Base-by-base conservation (phyloP, 2,329 filamentous ascomycete genomes). In the Fusarium sp. region DNA sequence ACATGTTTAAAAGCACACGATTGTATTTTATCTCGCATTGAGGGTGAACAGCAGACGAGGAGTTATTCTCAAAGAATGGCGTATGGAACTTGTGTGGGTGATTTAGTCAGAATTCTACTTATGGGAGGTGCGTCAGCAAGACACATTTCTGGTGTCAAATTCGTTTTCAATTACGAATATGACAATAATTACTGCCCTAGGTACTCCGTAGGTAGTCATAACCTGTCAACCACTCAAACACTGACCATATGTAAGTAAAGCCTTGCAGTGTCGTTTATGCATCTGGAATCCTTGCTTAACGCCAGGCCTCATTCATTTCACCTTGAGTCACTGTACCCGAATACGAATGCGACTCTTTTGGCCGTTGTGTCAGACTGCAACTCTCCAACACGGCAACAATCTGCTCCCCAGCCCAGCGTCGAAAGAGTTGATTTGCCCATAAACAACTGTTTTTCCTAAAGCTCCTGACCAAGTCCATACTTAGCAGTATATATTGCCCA, bases 311-410 rank as follows among this genome's bases (percentile, higher is more conserved):
- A 70, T 65, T 47, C 32, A 24, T 44, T 51, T 63, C 20, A 48
- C 20, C 14, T 35, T 32, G 6, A 15, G n/a, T 53, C 7, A n/a
- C 32, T 5, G 10, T n/a, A 12, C 24, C 59, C 67, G 67, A 70
- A 70, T 70, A 70, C 67, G 67, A 70, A 70, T 70, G 28, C 66
- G 66, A 64, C 0, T 4, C 3, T 5, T 8, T 8, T 69, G 38
- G 20, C 24, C 35, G 24, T 8, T 24, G 32, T 63, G 26, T 38
- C 38, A n/a, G 48, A 44, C 36, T 24, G 63, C n/a, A 41, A 38
- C 35, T 44, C 13, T 30, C 38, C 35, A 36, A 39, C 38, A 50
- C 18, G 15, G 30, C 28, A 66, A 60, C 44, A 57, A 42, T 36
- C 61, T 12, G 22, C 41, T 48, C 45, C 48, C 20, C 26, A 44